phyloP scores from a whole-genome alignment of 2,329 filamentous ascomycete genomes.

The Arthrobotrys megalospora region DNA sequence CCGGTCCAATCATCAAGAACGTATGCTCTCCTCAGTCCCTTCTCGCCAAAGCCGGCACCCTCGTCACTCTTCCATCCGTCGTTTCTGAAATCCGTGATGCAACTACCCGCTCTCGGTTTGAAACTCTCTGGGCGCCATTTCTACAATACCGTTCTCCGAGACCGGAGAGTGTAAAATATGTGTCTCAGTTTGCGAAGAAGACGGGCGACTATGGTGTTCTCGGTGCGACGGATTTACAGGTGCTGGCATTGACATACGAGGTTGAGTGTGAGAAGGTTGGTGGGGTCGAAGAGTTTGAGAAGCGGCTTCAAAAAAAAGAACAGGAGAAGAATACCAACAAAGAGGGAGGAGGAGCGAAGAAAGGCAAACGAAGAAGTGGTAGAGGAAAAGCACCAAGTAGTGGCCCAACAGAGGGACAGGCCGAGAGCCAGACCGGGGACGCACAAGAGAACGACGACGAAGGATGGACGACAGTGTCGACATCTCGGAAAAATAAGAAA shows the following conservation, averaged over 20 bases:
- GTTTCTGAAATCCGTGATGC: conserved; percentile 89
- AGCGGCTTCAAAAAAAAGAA: conserved; percentile 24
- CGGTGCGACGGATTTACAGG: conserved; percentile 88
- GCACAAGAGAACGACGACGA: conserved; percentile 14
- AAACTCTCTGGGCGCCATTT: conserved; percentile 89
- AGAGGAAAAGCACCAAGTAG: background rate
- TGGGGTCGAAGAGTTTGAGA: conserved; percentile 40
- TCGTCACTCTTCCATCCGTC: conserved; percentile 88
- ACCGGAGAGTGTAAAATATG: conserved; percentile 82
- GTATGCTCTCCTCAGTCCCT: conserved; percentile 87
- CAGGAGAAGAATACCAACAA: conserved; percentile 8
- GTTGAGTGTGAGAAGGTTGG: conserved; percentile 89
- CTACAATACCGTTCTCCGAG: conserved; percentile 81
- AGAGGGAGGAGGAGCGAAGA: conserved; percentile 10
- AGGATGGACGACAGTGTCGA: conserved; percentile 49
- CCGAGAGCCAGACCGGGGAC: background rate
- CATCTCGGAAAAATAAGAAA: conserved; percentile 27
- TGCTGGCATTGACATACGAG: conserved; percentile 92
- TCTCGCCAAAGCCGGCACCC: conserved; percentile 79
- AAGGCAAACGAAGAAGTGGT: conserved; percentile 15
- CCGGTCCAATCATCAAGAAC: conserved; percentile 94
- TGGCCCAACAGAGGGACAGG: background rate
- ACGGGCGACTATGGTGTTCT: conserved; percentile 92
- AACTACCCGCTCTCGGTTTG: conserved; percentile 82
- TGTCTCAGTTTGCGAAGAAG: conserved; percentile 86